These are phyloP conservation scores for Melanogaster broomeanus DNA, from an alignment of 768 basidiomycete species.

Conservation along the genomic window DNA sequence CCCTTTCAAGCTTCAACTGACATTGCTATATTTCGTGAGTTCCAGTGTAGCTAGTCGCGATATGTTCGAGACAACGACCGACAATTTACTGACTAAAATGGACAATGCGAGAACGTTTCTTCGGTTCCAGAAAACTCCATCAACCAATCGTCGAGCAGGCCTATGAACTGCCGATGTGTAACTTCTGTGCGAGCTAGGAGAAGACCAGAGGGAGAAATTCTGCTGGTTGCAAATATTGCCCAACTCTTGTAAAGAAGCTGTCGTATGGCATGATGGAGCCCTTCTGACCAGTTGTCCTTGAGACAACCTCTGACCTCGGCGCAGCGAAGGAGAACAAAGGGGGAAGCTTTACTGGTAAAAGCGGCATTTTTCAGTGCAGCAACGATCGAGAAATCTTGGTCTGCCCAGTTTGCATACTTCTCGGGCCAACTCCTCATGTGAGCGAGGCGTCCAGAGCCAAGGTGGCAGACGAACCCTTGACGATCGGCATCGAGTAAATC, in stretches of 20 bases:
- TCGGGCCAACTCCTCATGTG: slow-evolving; percentile 7
- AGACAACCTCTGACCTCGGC: background rate
- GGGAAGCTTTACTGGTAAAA: background rate
- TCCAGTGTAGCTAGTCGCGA: no score
- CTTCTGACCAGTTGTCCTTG: background rate
- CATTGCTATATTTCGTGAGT: no score
- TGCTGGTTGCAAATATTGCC: background rate
- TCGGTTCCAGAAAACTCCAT: background rate
- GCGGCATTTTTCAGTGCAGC: background rate
- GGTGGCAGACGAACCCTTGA: background rate
- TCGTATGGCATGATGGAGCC: background rate
- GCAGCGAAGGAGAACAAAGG: background rate
- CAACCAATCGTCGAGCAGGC: background rate
- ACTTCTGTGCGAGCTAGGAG: background rate
- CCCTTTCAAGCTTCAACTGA: no score
- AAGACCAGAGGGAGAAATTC: background rate
- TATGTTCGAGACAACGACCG: no score
- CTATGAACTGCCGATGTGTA: background rate
- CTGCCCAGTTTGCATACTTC: background rate
- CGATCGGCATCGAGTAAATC: background rate
- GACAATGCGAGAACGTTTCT: background rate
- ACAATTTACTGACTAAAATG: no score
- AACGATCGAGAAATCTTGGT: background rate
- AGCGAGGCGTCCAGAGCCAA: background rate
- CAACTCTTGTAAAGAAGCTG: background rate